A percentile compares a stretch with the other conserved stretches of the same genome.
Conservation (phyloP, 371 early-diverging fungal species). For the Mortierella sp. region DNA sequence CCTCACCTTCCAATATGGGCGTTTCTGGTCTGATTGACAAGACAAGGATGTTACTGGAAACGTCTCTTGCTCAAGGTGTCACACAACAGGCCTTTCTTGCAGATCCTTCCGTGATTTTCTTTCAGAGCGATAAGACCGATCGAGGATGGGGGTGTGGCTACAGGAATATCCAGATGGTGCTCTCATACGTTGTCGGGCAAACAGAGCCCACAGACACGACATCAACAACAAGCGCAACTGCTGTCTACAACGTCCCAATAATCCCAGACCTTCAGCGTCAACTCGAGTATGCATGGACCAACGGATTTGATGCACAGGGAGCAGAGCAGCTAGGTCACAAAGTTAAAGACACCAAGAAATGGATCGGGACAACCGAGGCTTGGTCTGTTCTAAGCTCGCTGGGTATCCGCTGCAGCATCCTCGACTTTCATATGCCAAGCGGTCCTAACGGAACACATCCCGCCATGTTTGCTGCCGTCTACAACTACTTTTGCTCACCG, state of each 20-base stretch:
- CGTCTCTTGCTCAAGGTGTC: constrained; percentile 26
- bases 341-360: constrained; percentile 75
- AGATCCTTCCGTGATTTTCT: constrained; percentile 36
- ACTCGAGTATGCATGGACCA: constrained; percentile 78
- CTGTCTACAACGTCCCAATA: constrained; percentile 56
- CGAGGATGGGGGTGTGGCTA: constrained; percentile 88
- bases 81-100: constrained; percentile 48
- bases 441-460: constrained; percentile 73
- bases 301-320: constrained; percentile 78
- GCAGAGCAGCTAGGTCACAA: constrained; percentile 72
- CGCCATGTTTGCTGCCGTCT: constrained; percentile 69
- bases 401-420: constrained; percentile 72
- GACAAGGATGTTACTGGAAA: constrained; percentile 22
- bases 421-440: constrained; percentile 79
- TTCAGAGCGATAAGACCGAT: constrained; percentile 60
- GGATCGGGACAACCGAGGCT: constrained; percentile 88
- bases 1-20: background rate
- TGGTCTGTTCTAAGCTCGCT: constrained; percentile 74
- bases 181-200: constrained; percentile 66
- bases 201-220: constrained; percentile 18
- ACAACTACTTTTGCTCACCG: constrained; percentile 65
- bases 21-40: constrained; percentile 25
- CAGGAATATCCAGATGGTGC: constrained; percentile 80
- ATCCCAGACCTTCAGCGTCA: constrained; percentile 71
- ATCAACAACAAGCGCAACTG: background rate